A percentile compares a stretch with the other conserved stretches of the same genome.
phyloP scores from a whole-genome alignment of 2,329 filamentous ascomycete genomes.

The Neofusicoccum laricinum region DNA sequence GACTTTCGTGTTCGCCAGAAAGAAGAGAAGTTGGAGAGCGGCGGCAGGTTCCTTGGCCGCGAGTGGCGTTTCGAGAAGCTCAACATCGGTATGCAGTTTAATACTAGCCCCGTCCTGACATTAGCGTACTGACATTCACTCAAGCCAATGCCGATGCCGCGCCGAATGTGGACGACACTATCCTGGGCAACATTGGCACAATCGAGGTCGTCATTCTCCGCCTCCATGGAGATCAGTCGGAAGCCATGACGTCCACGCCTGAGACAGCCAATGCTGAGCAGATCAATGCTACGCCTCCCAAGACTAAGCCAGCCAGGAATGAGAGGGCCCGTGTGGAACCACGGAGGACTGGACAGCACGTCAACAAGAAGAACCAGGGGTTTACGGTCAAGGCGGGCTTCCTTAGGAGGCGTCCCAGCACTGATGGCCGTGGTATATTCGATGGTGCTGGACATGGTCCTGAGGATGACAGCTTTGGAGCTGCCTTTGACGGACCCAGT shows the following conservation, averaged over 20 bases:
- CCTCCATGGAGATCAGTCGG: slow-evolving; percentile 29
- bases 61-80: slow-evolving; percentile 54
- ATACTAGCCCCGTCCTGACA: too few relatives aligned
- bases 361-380: not conserved
- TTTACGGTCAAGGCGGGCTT: not conserved
- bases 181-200: slow-evolving; percentile 42
- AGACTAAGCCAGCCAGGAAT: not conserved
- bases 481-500: not conserved
- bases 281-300: not conserved
- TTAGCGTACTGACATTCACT: not conserved
- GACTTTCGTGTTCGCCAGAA: slow-evolving; percentile 54
- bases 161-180: slow-evolving; percentile 26
- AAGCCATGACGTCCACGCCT: not conserved
- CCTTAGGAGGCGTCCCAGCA: not conserved
- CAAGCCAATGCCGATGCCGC: slow-evolving; percentile 33
- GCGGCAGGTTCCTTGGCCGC: slow-evolving; percentile 49
- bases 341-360: not conserved
- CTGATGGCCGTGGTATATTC: not conserved
- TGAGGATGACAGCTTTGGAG: not conserved
- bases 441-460: not conserved
- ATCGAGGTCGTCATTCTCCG: slow-evolving; percentile 50
- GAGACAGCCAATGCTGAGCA: too few relatives aligned
- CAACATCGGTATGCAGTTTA: slow-evolving; percentile 40
- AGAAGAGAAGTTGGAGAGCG: slow-evolving; percentile 44
- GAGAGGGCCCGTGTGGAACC: not conserved